phyloP scores from a whole-genome alignment of 805 yeast genomes.

The Gaillardinia entomophila region DNA sequence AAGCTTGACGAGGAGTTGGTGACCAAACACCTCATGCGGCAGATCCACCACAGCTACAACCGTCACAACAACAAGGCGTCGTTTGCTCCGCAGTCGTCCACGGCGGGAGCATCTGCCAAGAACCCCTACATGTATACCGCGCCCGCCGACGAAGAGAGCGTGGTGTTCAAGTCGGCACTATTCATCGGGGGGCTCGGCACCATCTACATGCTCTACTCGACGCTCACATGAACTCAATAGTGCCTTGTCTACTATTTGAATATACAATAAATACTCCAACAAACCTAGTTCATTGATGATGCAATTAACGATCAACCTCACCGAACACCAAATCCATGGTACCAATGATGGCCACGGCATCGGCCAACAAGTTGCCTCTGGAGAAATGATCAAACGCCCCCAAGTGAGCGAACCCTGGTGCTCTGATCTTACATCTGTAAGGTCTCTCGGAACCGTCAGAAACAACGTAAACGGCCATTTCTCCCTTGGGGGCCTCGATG shows the following conservation, averaged over 20 bases:
- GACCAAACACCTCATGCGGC: constrained; percentile 38
- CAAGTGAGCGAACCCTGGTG: constrained; percentile 90
- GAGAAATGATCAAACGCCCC: constrained; percentile 85
- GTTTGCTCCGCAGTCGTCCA: constrained; percentile 1
- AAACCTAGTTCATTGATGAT: not conserved
- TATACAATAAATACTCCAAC: not conserved
- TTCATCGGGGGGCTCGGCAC: constrained; percentile 6
- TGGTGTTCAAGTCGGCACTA: constrained; percentile 5
- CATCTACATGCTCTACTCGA: not conserved
- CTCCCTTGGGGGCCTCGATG: constrained; percentile 93
- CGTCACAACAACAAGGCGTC: constrained; percentile 1
- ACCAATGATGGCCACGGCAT: constrained; percentile 90
- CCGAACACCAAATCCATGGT: constrained; percentile 95
- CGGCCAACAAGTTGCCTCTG: constrained; percentile 83
- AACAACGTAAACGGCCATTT: constrained; percentile 86
- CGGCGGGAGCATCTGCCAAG: constrained; percentile 2
- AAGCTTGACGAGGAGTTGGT: constrained; percentile 33
- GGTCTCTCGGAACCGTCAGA: constrained; percentile 89
- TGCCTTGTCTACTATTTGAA: too few relatives aligned
- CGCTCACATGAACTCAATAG: not conserved
- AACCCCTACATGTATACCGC: constrained; percentile 32
- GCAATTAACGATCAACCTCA: constrained; percentile 76
- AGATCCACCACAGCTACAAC: constrained; percentile 15
- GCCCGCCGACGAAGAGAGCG: constrained; percentile 14
- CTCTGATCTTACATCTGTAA: constrained; percentile 86